Evolutionary conservation across 176 grass and related monocot genomes (phyloP).

Genomic region (Cenchrus fungigraminus): DNA sequence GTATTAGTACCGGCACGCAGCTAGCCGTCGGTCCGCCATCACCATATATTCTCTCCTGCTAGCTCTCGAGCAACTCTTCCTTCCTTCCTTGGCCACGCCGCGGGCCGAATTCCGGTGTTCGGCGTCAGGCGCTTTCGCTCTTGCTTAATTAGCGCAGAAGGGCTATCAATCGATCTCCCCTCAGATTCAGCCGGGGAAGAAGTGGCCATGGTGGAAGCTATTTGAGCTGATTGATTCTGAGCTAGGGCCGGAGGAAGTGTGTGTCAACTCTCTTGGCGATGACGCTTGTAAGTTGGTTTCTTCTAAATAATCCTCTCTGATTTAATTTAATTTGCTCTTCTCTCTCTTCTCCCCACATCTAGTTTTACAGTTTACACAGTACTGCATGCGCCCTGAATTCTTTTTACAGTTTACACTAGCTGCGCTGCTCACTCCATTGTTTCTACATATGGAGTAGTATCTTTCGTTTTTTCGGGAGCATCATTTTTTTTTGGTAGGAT

Average conservation of each 20-base stretch:
- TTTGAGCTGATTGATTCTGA: not conserved
- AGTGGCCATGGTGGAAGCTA: not conserved
- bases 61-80: not conserved
- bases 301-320: not conserved
- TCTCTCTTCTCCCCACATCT: not conserved
- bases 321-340: not conserved
- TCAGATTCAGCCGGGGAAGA: not conserved
- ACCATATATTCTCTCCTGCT: not conserved
- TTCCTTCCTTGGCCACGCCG: not conserved
- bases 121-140: not conserved
- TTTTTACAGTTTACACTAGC: not conserved
- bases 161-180: not conserved
- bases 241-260: not conserved
- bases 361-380: not conserved
- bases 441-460: not conserved
- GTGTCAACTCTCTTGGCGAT: not conserved
- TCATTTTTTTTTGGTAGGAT: not conserved
- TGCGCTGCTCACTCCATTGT: not conserved
- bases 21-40: not conserved
- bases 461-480: not conserved
- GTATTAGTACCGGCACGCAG: not conserved
- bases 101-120: not conserved
- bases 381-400: not conserved
- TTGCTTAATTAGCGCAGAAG: too few species aligned
- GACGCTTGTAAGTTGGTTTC: slow-evolving; percentile 12